Percentiles rank a stretch among this genome's conserved stretches.
Evolutionary conservation across 2,329 filamentous ascomycete species (phyloP).

Genomic region (Penicillium sp.): DNA sequence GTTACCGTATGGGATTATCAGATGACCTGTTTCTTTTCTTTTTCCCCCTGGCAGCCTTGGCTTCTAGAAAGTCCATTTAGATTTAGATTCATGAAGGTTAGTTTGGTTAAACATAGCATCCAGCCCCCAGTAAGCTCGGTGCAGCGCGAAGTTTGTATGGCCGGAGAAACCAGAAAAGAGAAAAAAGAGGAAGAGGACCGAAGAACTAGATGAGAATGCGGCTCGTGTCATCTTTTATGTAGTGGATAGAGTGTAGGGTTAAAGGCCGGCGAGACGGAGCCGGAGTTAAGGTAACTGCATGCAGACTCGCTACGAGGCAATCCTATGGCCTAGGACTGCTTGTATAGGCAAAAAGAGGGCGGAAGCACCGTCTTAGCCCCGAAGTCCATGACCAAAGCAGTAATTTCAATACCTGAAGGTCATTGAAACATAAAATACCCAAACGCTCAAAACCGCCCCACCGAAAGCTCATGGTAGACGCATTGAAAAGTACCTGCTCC

Average conservation of each 20-base stretch:
- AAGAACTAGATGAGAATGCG: not conserved
- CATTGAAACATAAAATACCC: slow-evolving; percentile 18
- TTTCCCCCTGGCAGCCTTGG: not conserved
- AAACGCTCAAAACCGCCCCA: slow-evolving; percentile 17
- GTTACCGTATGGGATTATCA: slow-evolving; percentile 13
- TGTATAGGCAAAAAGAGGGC: not conserved
- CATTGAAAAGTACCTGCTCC: slow-evolving; percentile 37
- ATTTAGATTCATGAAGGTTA: not conserved
- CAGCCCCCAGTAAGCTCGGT: not conserved
- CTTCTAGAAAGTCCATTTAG: not conserved
- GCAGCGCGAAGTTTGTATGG: not conserved
- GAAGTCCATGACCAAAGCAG: not conserved
- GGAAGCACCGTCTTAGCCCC: not conserved
- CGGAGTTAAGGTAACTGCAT: not conserved
- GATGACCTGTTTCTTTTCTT: slow-evolving; percentile 10
- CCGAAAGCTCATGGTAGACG: slow-evolving; percentile 23
- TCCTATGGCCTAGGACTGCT: not conserved
- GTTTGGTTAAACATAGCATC: slow-evolving; percentile 1
- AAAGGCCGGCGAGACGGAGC: not conserved
- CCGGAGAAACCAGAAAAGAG: not conserved
- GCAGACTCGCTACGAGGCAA: not conserved
- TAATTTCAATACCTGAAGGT: slow-evolving; percentile 15
- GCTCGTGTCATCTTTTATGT: not conserved
- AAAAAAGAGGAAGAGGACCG: not conserved
- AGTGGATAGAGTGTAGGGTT: not conserved